Evolutionary conservation across 2,329 filamentous ascomycete species (phyloP).

Genomic region (Alternaria atra): DNA sequence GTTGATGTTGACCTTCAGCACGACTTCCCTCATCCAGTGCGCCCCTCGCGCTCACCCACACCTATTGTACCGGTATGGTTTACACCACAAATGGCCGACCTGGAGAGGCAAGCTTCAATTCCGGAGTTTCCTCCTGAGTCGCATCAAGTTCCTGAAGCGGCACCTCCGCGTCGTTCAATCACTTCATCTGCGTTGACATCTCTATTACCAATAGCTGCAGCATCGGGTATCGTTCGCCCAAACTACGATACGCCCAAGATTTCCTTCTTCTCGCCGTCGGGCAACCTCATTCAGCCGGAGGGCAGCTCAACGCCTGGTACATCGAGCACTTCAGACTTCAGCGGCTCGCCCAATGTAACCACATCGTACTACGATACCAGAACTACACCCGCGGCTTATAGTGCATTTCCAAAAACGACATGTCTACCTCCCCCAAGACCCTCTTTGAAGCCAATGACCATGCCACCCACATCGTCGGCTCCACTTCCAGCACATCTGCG

Average conservation of each 20-base stretch:
- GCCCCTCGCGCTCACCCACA: slow-evolving; percentile 34
- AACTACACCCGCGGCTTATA: slow-evolving; percentile 4
- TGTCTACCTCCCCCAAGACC: slow-evolving; percentile 26
- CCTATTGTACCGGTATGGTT: slow-evolving; percentile 38
- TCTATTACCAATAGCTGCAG: slow-evolving; percentile 50
- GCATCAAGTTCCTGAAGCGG: slow-evolving; percentile 4
- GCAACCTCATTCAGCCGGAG: slow-evolving; percentile 44
- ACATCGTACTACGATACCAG: slow-evolving; percentile 24
- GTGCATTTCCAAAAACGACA: slow-evolving; percentile 16
- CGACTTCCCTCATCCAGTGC: slow-evolving; percentile 19
- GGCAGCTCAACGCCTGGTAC: slow-evolving; percentile 23
- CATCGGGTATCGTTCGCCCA: slow-evolving; percentile 45
- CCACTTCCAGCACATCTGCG: slow-evolving; percentile 34
- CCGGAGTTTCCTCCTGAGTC: slow-evolving; percentile 20
- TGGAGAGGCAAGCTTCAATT: slow-evolving; percentile 24
- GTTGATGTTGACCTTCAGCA: slow-evolving; percentile 46
- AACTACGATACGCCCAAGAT: slow-evolving; percentile 39
- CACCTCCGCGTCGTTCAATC: slow-evolving; percentile 29
- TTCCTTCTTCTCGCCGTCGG: slow-evolving; percentile 48
- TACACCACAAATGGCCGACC: slow-evolving; percentile 33
- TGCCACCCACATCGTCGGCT: slow-evolving; percentile 25
- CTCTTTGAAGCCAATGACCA: slow-evolving; percentile 33
- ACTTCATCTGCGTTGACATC: slow-evolving; percentile 49
- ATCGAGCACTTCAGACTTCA: slow-evolving; percentile 16
- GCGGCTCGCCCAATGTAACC: slow-evolving; percentile 11